Percentiles rank a stretch among this genome's conserved stretches.
Evolutionary conservation across 306 rosid genomes (phyloP).

Genomic region (Begonia loranthoides): DNA sequence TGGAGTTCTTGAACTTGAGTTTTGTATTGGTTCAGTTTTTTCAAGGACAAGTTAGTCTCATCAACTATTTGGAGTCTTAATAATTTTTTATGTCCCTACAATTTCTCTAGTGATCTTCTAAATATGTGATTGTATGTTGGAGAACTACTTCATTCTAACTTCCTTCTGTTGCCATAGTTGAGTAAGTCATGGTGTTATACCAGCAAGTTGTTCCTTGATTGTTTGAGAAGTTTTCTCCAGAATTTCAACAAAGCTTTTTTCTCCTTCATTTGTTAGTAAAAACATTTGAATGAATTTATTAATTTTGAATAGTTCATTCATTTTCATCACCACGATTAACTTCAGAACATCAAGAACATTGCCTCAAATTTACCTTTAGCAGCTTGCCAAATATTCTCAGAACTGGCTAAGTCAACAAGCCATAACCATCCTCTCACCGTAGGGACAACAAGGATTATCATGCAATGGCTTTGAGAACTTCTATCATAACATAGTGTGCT

Average conservation of each 20-base stretch:
- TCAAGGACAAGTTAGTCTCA: conserved; percentile 19
- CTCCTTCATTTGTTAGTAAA: not conserved
- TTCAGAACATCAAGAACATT: too few relatives aligned
- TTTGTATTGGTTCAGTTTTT: conserved; percentile 52
- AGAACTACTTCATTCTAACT: conserved; percentile 67
- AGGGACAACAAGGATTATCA: too few relatives aligned
- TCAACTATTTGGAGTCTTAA: conserved; percentile 38
- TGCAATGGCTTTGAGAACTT: too few relatives aligned
- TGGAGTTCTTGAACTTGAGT: conserved; percentile 84
- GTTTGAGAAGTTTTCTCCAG: conserved; percentile 34
- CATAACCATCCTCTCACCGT: too few relatives aligned
- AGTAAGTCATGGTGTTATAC: conserved; percentile 73
- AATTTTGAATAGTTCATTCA: too few relatives aligned
- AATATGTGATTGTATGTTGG: conserved; percentile 71
- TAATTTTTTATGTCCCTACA: conserved; percentile 42
- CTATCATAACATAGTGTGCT: too few relatives aligned
- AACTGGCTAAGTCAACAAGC: too few relatives aligned
- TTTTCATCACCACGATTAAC: too few relatives aligned
- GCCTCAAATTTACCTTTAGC: too few relatives aligned
- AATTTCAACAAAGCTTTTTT: not conserved
- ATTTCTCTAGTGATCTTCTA: conserved; percentile 80
- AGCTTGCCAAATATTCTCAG: too few relatives aligned
- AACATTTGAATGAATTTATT: too few relatives aligned
- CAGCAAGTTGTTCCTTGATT: conserved; percentile 46
- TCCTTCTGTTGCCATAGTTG: conserved; percentile 73